Base-by-base conservation (phyloP, 345 rosid species). In the Aquilaria malaccensis region DNA sequence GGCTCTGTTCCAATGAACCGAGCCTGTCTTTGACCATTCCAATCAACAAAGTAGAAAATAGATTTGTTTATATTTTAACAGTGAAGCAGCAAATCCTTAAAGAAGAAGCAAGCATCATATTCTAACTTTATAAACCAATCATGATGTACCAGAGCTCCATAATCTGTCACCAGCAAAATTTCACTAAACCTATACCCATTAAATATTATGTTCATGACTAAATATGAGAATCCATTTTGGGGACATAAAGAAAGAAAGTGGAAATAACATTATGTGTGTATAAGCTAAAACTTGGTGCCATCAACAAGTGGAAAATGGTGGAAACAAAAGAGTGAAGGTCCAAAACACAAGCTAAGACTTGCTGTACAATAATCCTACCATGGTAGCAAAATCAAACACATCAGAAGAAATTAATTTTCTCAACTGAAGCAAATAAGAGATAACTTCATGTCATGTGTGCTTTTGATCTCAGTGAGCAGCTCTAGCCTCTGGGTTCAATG, bases 401-500 rank as follows among this genome's bases (percentile, higher is more conserved):
- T 53, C 64, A 54, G 30, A 62, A 62, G 56, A 63, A 55, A 65
- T 57, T 2, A 55, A 65, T 57, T 2, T 10, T 37, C 7, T 37
- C 43, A 49, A n/a, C 48, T 30, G 41, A 10, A 48, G 51, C 43
- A 22, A 56, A 4, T 7, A 3, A 64, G 15, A 56, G 13, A 49
- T 51, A 55, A 22, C 22, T 22, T 32, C 32, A 45, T 50, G 66
- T 61, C 70, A 52, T 45, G 33, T 67, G 33, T 61, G 64, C 41
- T 66, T 50, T 60, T 78, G 82, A 22, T 22, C 22, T 22, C 22
- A 76, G 59, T 72, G 77, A 55, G 69, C 63, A 68, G 63, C 49
- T 55, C 72, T 65, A 2, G 96, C 43, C 49, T 55, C 72, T 65
- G 2, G 96, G 87, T 74, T 93, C 91, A 13, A 89, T 84, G 49